Evolutionary conservation across 2,329 filamentous ascomycete species (phyloP).

Genomic region (Colletotrichum coccodes): DNA sequence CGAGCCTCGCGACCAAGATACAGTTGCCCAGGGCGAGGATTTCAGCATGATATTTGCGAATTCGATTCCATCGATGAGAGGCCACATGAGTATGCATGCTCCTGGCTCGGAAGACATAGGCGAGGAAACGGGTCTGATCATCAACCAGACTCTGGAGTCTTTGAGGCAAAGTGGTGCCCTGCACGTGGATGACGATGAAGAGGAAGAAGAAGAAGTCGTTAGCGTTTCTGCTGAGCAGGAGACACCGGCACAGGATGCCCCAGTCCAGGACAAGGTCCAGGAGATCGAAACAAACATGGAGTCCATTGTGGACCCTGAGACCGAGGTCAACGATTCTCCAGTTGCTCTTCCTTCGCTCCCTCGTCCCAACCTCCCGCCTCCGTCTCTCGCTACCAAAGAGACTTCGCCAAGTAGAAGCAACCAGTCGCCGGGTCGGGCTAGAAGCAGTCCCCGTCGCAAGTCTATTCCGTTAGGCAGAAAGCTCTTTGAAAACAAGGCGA

Average conservation of each 20-base stretch:
- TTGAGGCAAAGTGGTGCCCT: conserved; percentile 49
- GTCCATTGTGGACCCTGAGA: background rate
- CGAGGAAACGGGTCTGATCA: conserved; percentile 66
- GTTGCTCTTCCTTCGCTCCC: conserved; percentile 18
- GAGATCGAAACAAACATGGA: conserved; percentile 1
- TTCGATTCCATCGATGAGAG: conserved; percentile 62
- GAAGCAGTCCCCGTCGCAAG: conserved; percentile 49
- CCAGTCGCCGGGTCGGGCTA: conserved; percentile 41
- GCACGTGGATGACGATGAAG: conserved; percentile 21
- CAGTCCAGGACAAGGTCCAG: background rate
- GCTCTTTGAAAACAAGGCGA: conserved; percentile 44
- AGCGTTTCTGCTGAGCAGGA: background rate
- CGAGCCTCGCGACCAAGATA: conserved; percentile 47
- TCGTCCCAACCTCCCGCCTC: background rate
- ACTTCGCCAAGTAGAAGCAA: conserved; percentile 7
- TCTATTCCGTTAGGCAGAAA: conserved; percentile 45
- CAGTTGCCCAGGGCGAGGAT: conserved; percentile 60
- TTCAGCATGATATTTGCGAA: conserved; percentile 70
- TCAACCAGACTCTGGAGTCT: conserved; percentile 64
- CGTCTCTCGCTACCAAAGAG: background rate
- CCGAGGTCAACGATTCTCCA: conserved; percentile 1
- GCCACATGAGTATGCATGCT: conserved; percentile 47
- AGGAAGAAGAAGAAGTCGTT: background rate
- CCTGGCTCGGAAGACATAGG: conserved; percentile 58
- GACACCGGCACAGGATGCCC: background rate